These are phyloP conservation scores for Paramecium pentaurelia DNA, from an alignment of 73 alveolate genomes.

Conservation along the genomic window DNA sequence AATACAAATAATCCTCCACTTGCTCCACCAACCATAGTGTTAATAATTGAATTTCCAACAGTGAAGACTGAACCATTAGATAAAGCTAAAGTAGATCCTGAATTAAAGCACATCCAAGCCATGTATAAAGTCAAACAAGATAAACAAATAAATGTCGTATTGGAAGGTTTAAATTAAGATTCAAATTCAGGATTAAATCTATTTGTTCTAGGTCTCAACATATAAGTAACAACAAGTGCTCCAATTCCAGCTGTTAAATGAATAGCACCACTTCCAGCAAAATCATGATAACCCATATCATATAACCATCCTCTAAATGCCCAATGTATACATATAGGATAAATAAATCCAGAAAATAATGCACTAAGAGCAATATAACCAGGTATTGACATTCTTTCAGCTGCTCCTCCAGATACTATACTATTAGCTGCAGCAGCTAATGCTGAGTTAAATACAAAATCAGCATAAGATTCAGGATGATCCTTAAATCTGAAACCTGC, in stretches of 20 bases:
- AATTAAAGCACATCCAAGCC: conserved; percentile 57
- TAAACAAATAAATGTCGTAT: not conserved
- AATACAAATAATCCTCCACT: conserved; percentile 22
- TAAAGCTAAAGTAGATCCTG: conserved; percentile 35
- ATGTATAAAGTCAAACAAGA: conserved; percentile 28
- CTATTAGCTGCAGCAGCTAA: conserved; percentile 44
- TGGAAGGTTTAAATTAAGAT: not conserved
- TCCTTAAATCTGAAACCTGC: not conserved
- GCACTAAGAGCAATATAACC: conserved; percentile 27
- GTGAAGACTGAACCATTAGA: not conserved
- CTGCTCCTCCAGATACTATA: conserved; percentile 49
- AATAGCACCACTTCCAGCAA: conserved; percentile 53
- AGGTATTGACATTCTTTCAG: conserved; percentile 21
- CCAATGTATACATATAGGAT: conserved; percentile 11
- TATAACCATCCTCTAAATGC: conserved; percentile 31
- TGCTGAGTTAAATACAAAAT: conserved; percentile 33
- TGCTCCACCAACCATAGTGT: conserved; percentile 43
- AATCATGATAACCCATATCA: conserved; percentile 45
- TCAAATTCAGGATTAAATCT: not conserved
- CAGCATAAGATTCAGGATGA: conserved; percentile 46
- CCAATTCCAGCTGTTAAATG: conserved; percentile 50
- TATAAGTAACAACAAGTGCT: not conserved
- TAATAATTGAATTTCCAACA: conserved; percentile 16
- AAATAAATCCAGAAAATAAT: conserved; percentile 30
- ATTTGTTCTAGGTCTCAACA: conserved; percentile 9